Evolutionary conservation across 106 monocot species (phyloP).

Genomic region (Acanthochlamys bracteata): DNA sequence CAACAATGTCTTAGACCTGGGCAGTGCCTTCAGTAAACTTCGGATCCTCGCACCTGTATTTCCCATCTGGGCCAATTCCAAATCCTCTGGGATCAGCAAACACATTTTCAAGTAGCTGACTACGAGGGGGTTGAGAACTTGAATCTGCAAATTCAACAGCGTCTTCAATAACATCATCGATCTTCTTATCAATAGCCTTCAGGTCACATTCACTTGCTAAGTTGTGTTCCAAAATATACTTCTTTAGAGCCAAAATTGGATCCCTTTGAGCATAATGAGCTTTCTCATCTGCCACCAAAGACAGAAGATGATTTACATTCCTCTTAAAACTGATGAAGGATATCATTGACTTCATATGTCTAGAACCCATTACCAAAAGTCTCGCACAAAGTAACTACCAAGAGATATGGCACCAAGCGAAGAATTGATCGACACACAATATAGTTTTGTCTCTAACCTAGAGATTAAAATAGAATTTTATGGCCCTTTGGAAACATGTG

Average conservation of each 20-base stretch:
- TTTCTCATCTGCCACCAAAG: conserved; percentile 66
- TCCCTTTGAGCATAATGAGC: conserved; percentile 81
- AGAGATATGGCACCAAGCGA: too few relatives aligned
- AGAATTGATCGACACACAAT: too few relatives aligned
- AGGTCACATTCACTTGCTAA: conserved; percentile 73
- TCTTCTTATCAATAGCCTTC: conserved; percentile 78
- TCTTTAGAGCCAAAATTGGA: conserved; percentile 72
- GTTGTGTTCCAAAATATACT: conserved; percentile 56
- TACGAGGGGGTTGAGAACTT: conserved; percentile 75
- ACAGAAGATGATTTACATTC: not conserved
- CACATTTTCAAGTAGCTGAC: conserved; percentile 90
- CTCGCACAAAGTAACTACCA: too few relatives aligned
- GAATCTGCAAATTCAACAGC: conserved; percentile 90
- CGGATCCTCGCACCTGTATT: conserved; percentile 94
- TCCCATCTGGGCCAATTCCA: conserved; percentile 92
- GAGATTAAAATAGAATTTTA: too few relatives aligned
- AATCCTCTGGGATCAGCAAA: conserved; percentile 95
- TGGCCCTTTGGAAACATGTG: too few relatives aligned
- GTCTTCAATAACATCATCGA: conserved; percentile 73
- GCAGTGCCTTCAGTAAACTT: conserved; percentile 85
- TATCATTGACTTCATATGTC: not conserved
- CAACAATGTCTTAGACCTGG: conserved; percentile 42
- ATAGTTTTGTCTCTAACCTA: too few relatives aligned
- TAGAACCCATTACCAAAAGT: not conserved
- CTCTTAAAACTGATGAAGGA: not conserved